Evolutionary conservation across 306 rosid genomes (phyloP), one percentile per base, ranked within the genome.

Genomic region (Lithocarpus polystachyus): DNA sequence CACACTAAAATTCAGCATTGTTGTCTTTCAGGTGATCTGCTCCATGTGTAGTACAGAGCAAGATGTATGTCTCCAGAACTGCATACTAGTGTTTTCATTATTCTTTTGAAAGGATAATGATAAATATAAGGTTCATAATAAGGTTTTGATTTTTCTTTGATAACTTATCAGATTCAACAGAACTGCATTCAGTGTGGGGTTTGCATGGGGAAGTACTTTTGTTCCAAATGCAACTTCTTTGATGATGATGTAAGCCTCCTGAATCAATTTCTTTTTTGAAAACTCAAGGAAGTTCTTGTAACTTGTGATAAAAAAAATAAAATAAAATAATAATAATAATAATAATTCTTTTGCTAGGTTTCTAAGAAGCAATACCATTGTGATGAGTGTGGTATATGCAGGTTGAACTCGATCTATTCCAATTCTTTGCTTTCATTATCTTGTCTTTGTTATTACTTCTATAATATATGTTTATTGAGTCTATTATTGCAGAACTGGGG

Each of bases 321-420:
- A n/a, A n/a, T n/a, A n/a, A n/a, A n/a, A n/a, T n/a, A n/a, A 29
- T 29, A 31, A 31, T 31, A 31, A 37, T 37, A 33, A 14, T 51
- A 17, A 15, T 28, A n/a, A 12, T 57, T 73, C 31, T 31, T 40
- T 74, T 72, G 20, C 13, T 56, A 88, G 87, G 87, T 88, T 29
- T 83, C 89, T 1, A 93, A 91, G 79, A 80, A 83, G 17, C 97
- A 88, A 60, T 91, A 86, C 88, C 97, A 93, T 82, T 93, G 96
- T 57, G 79, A 88, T 76, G 90, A 84, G 82, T 93, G 97, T 82
- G 97, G 94, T 12, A 93, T 93, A 80, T 93, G 97, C 97, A 88
- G 87, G 91, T 88, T 69, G 57, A 72, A 72, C 64, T 12, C 29
- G 29, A 26, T 26, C 71, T 79, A 48, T 48, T 33, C 68, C 56